Percentiles rank a stretch among this genome's conserved stretches.
Conservation (phyloP, 1,139 yeast species). For the Geotrichum phurueaensis region DNA sequence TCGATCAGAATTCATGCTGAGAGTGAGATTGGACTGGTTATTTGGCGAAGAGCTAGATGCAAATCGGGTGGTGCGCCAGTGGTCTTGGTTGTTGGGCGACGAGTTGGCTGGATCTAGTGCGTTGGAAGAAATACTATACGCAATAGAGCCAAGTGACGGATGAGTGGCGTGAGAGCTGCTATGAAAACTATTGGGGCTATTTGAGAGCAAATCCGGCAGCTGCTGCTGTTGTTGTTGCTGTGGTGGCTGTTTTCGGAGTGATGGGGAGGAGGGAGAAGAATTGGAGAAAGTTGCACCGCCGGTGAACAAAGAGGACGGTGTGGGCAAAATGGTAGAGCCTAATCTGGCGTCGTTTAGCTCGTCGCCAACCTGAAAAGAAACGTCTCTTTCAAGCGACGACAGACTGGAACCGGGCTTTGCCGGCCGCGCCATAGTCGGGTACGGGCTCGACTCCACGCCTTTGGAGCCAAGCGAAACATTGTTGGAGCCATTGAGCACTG, state of each 20-base stretch:
- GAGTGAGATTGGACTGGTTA: neutral
- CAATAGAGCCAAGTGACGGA: slow-evolving; percentile 2
- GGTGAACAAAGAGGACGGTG: slow-evolving; percentile 8
- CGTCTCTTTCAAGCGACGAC: slow-evolving; percentile 3
- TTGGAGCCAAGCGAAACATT: slow-evolving; percentile 14
- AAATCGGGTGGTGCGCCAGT: neutral
- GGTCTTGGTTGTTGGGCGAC: slow-evolving; percentile 1
- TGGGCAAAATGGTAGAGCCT: slow-evolving; percentile 8
- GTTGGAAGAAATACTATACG: neutral
- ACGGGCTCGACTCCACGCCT: slow-evolving; percentile 28
- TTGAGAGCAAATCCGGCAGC: neutral
- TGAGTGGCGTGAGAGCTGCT: slow-evolving; percentile 9
- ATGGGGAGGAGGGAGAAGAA: neutral
- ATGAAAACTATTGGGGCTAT: slow-evolving; percentile 8
- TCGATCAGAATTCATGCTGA: neutral
- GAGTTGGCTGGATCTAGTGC: slow-evolving; percentile 1
- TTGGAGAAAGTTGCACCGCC: neutral
- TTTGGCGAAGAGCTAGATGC: neutral
- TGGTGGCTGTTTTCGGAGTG: neutral
- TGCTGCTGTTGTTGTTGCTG: neutral
- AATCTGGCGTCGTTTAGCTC: slow-evolving; percentile 8
- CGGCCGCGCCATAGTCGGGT: slow-evolving; percentile 32
- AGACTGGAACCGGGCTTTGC: slow-evolving; percentile 16
- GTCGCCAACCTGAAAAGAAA: neutral
- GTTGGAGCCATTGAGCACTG: slow-evolving; percentile 18